These are phyloP conservation scores for Alternaria tenuissima DNA, from an alignment of 2,329 filamentous ascomycete genomes.

Conservation along the genomic window DNA sequence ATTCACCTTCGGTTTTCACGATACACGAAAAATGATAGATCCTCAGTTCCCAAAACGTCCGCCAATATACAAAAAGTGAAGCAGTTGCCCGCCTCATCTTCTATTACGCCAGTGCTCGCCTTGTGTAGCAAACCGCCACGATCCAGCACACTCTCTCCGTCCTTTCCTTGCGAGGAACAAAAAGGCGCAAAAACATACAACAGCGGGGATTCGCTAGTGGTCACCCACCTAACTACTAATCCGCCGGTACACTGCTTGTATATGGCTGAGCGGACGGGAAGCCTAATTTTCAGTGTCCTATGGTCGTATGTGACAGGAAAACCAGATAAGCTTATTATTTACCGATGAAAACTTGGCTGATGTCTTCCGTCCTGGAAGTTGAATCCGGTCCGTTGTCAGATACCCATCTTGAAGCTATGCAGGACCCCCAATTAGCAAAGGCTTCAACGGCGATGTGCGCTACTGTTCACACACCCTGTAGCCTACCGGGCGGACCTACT, in stretches of 20 bases:
- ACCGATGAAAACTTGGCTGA: too few relatives aligned
- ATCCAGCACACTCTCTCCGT: background rate
- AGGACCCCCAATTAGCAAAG: too few relatives aligned
- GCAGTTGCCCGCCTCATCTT: background rate
- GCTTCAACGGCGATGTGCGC: too few relatives aligned
- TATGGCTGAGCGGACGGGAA: background rate
- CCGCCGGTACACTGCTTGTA: background rate
- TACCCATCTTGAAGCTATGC: too few relatives aligned
- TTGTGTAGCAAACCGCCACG: background rate
- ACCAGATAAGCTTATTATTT: too few relatives aligned
- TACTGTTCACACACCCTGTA: too few relatives aligned
- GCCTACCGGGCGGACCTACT: too few relatives aligned
- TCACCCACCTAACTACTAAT: background rate
- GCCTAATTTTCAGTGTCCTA: background rate
- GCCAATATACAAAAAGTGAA: background rate
- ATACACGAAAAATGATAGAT: slow-evolving; percentile 10
- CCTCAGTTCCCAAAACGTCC: background rate
- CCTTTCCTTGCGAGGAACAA: background rate
- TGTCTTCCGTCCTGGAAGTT: too few relatives aligned
- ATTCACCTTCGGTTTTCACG: slow-evolving; percentile 2
- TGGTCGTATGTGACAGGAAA: background rate
- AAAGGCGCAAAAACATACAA: background rate
- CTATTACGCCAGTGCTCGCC: background rate
- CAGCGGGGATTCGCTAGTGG: background rate
- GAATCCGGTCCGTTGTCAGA: too few relatives aligned